Evolutionary conservation across 2,329 filamentous ascomycete species (phyloP), one percentile per base, ranked within the genome.

Genomic region (Teratosphaeria zuluensis): DNA sequence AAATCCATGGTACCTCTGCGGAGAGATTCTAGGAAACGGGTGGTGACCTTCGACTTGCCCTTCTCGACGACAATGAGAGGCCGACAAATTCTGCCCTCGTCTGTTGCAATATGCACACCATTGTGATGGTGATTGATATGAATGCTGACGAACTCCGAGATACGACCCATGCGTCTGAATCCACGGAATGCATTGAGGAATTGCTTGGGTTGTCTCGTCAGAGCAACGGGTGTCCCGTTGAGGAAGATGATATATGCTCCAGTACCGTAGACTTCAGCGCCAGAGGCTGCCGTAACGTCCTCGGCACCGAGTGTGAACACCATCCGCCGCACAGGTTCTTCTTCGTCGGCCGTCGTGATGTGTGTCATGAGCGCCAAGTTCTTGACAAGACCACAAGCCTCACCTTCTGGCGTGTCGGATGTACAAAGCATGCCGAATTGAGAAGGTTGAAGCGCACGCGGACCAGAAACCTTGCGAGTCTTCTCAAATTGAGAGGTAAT

Each of bases 401-500:
- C 94, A 76, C 94, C 94, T 86, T 99, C 94, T 6, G 94, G 94
- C 0, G 94, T 99, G 79, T 99, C 94, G 11, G 94, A 95, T 0
- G 92, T 89, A 71, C 94, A 99, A 57, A 99, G 80, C 92, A 99
- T 96, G 66, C 94, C 94, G 77, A 96, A 99, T 66, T 99, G 94
- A 0, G 94, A 99, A 6, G 94, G 92, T 70, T 99, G 94, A 54
- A 99, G 80, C 19, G 95, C 94, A 82, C 94, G 87, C 68, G 95
- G 94, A 64, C 95, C 95, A 70, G 87, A 92, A 61, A 99, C 92
- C 75, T 99, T 99, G 66, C 94, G 81, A 1, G 94, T 97, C 81
- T 99, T 99, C 73, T 99, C 94, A 69, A 99, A 99, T 77, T 99
- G 94, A 81, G 89, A 95, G 73, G 88, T 94, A 69, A 99, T 97